A percentile compares a stretch with the other conserved stretches of the same genome.
Conservation (phyloP, 1,284 basidiomycete genomes). For the Meira miltonrushii region DNA sequence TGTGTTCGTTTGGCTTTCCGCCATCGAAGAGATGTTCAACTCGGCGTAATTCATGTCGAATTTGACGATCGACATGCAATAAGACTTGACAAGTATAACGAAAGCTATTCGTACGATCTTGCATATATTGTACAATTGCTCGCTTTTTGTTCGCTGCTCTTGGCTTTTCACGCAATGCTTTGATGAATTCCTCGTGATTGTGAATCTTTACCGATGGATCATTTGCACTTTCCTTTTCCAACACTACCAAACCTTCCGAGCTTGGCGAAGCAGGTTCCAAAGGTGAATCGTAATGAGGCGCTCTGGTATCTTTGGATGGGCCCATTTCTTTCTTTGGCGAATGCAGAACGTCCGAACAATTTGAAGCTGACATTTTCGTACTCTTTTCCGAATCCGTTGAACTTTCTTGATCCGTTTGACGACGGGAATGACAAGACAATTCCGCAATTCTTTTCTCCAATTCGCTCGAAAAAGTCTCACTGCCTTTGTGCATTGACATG, state of each 20-base stretch:
- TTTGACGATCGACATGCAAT: conserved; percentile 19
- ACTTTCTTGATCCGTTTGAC: background rate
- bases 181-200: conserved; percentile 39
- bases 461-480: too few relatives aligned
- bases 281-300: background rate
- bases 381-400: background rate
- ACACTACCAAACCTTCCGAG: background rate
- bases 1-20: too few relatives aligned
- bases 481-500: too few relatives aligned
- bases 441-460: too few relatives aligned
- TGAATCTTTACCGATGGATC: background rate
- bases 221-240: background rate
- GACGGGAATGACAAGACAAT: background rate
- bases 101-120: conserved; percentile 39
- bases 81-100: conserved; percentile 46
- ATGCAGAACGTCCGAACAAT: too few relatives aligned
- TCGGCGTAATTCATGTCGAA: too few relatives aligned
- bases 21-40: too few relatives aligned
- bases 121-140: conserved; percentile 47
- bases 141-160: conserved; percentile 41
- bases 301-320: background rate
- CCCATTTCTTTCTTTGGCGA: background rate
- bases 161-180: conserved; percentile 43
- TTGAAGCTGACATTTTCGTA: too few relatives aligned
- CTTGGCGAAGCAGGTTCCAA: too few relatives aligned